Conservation (phyloP, 1,284 basidiomycete genomes). For the Cryptococcus jaspeensis region DNA sequence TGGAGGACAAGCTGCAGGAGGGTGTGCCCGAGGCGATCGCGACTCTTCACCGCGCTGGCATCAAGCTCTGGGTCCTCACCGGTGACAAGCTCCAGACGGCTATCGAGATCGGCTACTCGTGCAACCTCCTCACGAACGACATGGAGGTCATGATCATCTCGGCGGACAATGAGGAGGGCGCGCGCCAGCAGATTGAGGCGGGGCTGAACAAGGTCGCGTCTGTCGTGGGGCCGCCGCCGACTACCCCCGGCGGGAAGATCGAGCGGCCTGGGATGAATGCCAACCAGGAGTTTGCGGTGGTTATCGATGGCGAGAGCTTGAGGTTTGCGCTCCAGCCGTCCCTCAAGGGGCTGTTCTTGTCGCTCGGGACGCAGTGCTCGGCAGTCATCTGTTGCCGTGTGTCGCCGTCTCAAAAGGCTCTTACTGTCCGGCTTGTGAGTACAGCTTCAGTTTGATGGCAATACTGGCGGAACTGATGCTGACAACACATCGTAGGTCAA, state of each 20-base stretch:
- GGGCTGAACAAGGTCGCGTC: slow-evolving; percentile 93
- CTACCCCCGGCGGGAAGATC: slow-evolving; percentile 31
- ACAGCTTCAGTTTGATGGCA: background rate
- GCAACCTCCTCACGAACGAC: slow-evolving; percentile 83
- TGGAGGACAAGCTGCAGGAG: slow-evolving; percentile 96
- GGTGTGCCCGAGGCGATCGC: slow-evolving; percentile 96
- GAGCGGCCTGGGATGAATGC: slow-evolving; percentile 17
- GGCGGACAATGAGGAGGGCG: slow-evolving; percentile 71
- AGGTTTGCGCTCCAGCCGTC: slow-evolving; percentile 73
- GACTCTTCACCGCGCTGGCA: slow-evolving; percentile 84
- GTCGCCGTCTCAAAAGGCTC: slow-evolving; percentile 91
- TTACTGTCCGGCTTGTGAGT: slow-evolving; percentile 85
- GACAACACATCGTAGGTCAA: slow-evolving; percentile 64
- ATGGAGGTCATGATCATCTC: slow-evolving; percentile 95
- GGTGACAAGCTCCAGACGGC: slow-evolving; percentile 97
- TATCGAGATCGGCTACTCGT: slow-evolving; percentile 92
- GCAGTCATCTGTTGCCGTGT: slow-evolving; percentile 97
- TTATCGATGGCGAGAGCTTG: slow-evolving; percentile 94
- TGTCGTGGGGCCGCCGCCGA: slow-evolving; percentile 58
- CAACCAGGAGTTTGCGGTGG: slow-evolving; percentile 72
- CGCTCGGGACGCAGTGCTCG: slow-evolving; percentile 90
- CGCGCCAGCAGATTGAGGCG: slow-evolving; percentile 84
- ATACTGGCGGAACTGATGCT: background rate
- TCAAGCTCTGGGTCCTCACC: slow-evolving; percentile 79
- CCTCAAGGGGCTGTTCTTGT: slow-evolving; percentile 82